These are phyloP conservation scores for Mangifera indica DNA, from an alignment of 345 rosid genomes.

Conservation along the genomic window DNA sequence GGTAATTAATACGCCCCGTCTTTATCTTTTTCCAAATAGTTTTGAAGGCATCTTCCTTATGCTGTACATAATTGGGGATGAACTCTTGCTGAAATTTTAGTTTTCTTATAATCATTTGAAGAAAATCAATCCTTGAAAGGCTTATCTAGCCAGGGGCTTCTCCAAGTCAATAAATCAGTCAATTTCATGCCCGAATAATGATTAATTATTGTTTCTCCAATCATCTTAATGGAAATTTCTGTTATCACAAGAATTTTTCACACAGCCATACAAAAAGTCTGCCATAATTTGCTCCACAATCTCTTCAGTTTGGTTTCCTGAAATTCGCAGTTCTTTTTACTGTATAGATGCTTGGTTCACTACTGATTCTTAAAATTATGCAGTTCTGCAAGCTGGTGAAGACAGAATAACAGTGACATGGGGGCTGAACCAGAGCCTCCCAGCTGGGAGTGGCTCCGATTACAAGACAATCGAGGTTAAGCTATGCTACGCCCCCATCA, in stretches of 20 bases:
- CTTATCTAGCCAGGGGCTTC: not conserved
- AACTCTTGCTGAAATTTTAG: not conserved
- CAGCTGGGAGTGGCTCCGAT: constrained; percentile 36
- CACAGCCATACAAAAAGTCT: not conserved
- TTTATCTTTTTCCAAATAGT: not conserved
- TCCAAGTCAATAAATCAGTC: not conserved
- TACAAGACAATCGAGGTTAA: constrained; percentile 49
- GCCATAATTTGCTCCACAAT: not conserved
- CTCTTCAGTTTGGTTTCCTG: not conserved
- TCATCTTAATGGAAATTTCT: no score
- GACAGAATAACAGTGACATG: constrained; percentile 57
- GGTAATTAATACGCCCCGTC: constrained; percentile 27
- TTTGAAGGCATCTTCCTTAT: no score
- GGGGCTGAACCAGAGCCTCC: constrained; percentile 43
- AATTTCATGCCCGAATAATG: not conserved
- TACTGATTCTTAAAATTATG: not conserved
- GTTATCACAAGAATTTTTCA: not conserved
- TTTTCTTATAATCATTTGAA: not conserved
- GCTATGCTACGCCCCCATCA: constrained; percentile 69
- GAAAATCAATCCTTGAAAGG: not conserved
- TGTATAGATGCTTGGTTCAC: not conserved
- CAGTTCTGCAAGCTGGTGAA: constrained; percentile 54
- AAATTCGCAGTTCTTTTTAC: not conserved
- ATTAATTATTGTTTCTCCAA: no score
- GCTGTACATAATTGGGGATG: not conserved